A percentile compares a stretch with the other conserved stretches of the same genome.
phyloP scores from a whole-genome alignment of 2,329 filamentous ascomycete species.

The Penicillium polonicum region DNA sequence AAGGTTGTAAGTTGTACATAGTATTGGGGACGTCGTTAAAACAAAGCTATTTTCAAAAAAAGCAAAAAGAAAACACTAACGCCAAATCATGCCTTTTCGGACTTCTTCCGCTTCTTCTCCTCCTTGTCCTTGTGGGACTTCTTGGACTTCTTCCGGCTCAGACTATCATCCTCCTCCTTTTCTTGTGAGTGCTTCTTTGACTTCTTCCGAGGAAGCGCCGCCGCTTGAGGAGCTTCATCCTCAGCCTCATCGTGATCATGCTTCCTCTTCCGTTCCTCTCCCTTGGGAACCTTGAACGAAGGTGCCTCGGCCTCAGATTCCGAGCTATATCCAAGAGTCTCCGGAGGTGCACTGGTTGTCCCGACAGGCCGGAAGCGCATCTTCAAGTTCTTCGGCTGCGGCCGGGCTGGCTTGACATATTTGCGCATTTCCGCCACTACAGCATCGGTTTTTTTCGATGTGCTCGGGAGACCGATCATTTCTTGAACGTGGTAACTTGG shows the following conservation, averaged over 20 bases:
- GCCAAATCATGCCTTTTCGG: slow-evolving; percentile 34
- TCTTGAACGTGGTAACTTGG: slow-evolving; percentile 40
- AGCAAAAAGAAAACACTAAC: slow-evolving; percentile 15
- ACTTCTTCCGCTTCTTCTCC: slow-evolving; percentile 44
- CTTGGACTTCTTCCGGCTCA: slow-evolving; percentile 27
- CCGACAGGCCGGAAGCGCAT: slow-evolving; percentile 49
- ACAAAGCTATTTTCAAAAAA: slow-evolving; percentile 21
- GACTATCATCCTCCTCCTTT: slow-evolving; percentile 18
- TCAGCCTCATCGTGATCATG: slow-evolving; percentile 34
- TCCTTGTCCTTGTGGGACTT: slow-evolving; percentile 40
- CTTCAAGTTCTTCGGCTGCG: slow-evolving; percentile 45
- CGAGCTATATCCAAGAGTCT: slow-evolving; percentile 39
- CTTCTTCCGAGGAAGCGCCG: slow-evolving; percentile 38
- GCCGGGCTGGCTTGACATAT: slow-evolving; percentile 36
- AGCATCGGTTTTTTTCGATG: slow-evolving; percentile 24
- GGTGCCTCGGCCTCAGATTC: slow-evolving; percentile 39
- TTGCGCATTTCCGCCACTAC: slow-evolving; percentile 27
- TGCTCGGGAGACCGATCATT: slow-evolving; percentile 34
- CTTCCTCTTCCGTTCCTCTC: slow-evolving; percentile 41
- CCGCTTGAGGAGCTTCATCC: slow-evolving; percentile 25
- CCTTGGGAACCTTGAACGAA: slow-evolving; percentile 35
- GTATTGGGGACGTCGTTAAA: slow-evolving; percentile 20
- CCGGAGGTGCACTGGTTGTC: slow-evolving; percentile 31
- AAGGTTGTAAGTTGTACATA: slow-evolving; percentile 18
- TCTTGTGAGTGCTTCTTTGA: slow-evolving; percentile 39